These are phyloP conservation scores for Wickerhamiella lipophila DNA, from an alignment of 805 yeast species.

Conservation along the genomic window DNA sequence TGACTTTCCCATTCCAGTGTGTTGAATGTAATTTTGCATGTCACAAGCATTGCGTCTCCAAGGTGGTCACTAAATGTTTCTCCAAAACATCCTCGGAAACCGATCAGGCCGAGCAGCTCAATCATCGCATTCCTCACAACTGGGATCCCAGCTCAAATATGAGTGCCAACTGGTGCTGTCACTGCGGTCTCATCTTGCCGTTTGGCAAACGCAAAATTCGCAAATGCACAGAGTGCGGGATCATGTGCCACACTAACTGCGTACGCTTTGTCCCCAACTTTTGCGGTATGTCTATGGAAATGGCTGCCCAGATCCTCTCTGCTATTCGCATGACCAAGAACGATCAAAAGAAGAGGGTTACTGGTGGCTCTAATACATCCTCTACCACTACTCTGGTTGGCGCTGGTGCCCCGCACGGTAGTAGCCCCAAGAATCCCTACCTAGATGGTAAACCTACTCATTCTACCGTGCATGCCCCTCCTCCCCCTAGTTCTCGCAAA, in stretches of 20 bases:
- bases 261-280: constrained; percentile 93
- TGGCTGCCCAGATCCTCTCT: constrained; percentile 76
- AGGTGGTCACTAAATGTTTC: constrained; percentile 68
- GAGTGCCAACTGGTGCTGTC: constrained; percentile 99
- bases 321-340: constrained; percentile 62
- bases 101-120: constrained; percentile 63
- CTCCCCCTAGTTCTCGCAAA: not conserved
- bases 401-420: not conserved
- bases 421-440: constrained; percentile 3
- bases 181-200: constrained; percentile 92
- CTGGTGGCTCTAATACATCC: not conserved
- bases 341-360: constrained; percentile 18
- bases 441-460: constrained; percentile 10
- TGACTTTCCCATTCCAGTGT: constrained; percentile 69
- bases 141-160: constrained; percentile 84
- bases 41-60: constrained; percentile 65
- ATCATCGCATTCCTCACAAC: constrained; percentile 94
- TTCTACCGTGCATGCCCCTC: not conserved
- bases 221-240: constrained; percentile 80
- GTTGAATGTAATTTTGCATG: constrained; percentile 68
- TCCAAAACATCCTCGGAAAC: constrained; percentile 43
- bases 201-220: constrained; percentile 89
- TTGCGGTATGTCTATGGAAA: constrained; percentile 97
- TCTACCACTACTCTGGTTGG: constrained; percentile 6
- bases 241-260: constrained; percentile 88